Evolutionary conservation across 768 basidiomycete species (phyloP), one percentile per base, ranked within the genome.

Genomic region (Pholiota microspora): DNA sequence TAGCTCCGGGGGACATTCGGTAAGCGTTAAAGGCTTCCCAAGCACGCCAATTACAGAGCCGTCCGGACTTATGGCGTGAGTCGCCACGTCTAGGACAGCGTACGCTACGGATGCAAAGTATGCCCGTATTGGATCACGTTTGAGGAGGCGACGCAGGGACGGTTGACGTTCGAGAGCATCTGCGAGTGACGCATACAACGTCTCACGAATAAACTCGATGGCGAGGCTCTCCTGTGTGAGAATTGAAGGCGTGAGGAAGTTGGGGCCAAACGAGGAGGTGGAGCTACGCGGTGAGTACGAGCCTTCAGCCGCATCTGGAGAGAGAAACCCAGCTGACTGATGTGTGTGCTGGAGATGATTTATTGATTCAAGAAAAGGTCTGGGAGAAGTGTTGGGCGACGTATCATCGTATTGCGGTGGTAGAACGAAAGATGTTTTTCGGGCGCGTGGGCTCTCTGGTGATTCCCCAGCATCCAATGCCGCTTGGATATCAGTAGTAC

Each of bases 181-280:
- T 0, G 78, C 90, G 2, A 94, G 76, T 2, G 89, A 81, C 0
- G 92, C 89, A 67, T 93, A 94, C 15, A 94, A 78, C 0, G 92
- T 92, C 69, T 94, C 91, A 23, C 92, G 87, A 55, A 94, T 93
- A 64, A 88, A 76, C 51, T 85, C 81, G 59, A 94, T 86, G 0
- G 83, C 85, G 3, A 81, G 80, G 0, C 88, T 81, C 18, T 79
- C 72, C 13, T 76, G 73, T 0, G 76, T 61, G 23, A 81, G 70
- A 28, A 81, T 66, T 4, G 77, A 71, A 0, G 72, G 75, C 0
- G 73, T 65, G 65, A 65, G 56, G 69, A 59, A 61, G 73, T 15
- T 69, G 34, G 38, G 64, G 57, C 46, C 57, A 59, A 31, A 58
- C 28, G 49, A 64, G 51, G 55, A 58, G 7, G 60, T 54, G 0